Base-by-base conservation (phyloP, 192 early-diverging fungal species). In the Rhizophagus prolifer region DNA sequence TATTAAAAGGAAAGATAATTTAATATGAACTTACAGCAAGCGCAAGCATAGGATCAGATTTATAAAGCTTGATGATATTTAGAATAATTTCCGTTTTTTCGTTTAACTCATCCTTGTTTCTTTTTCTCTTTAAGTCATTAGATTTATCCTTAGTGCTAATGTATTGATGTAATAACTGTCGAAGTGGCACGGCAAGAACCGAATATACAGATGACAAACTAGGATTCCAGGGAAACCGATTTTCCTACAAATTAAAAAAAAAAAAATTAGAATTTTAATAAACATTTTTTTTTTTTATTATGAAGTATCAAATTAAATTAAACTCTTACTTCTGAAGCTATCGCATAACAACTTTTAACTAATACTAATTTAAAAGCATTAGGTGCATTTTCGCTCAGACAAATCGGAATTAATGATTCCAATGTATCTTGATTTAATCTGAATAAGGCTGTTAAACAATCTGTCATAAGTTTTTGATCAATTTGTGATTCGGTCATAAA, bases 11-110 rank as follows among this genome's bases (percentile, higher is more conserved):
- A 41, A 38, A 41, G 10, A 41, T 23, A 10, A 30, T 38, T n/a
- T 1, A 21, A 38, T 44, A 34, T 21, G 41, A 13, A 85, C 88
- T 85, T 84, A 91, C 90, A 10, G 83, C 83, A 36, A 97, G 87
- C 8, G 91, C 90, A 60, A 96, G 80, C 58, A 88, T 82, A 9
- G 96, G 95, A 82, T 94, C 93, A 30, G 82, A 84, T 59, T 86
- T 85, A 80, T 94, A 94, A 58, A 92, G 86, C 59, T 89, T 90
- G 68, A 98, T 84, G 23, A 96, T 89, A 59, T 86, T 86, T 9
- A 91, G 75, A 21, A 96, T 86, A n/a, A 98, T 83, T 74, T 97
- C 94, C 58, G 92, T 85, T 25, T 91, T 90, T 78, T 97, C 95
- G n/a, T 85, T 85, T 26, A 80, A 79, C 34, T 84, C 84, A 26